Base-by-base conservation (phyloP, 139 green algal species). In the Ettlia oleoabundans region DNA sequence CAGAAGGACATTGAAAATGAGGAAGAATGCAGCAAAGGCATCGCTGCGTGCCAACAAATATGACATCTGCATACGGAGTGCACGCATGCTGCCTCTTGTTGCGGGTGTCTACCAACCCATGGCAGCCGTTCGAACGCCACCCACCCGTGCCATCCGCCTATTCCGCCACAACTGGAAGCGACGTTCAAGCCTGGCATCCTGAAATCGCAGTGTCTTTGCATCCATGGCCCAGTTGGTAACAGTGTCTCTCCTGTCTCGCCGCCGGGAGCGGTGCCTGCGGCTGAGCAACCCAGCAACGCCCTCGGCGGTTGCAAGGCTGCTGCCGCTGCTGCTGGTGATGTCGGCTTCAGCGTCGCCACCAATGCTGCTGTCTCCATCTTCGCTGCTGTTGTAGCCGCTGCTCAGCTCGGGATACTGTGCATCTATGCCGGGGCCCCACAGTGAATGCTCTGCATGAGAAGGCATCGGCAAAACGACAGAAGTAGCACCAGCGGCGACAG, bases 191-290 rank as follows among this genome's bases (percentile, higher is more conserved):
- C 28, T 18, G 13, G 47, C 26, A 38, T 81, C 75, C 4, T 18
- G 55, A 81, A 81, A 81, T 5, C 58, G 58, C 75, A 81, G 75
- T n/a, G 75, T 62, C n/a, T 22, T 30, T 28, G 58, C 24, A 35
- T 33, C 40, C 28, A 70, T 52, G 3, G 4, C n/a, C 13, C 38
- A 43, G 38, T n/a, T 22, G 38, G n/a, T n/a, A 4, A 21, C 26
- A 32, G 26, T 10, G n/a, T 35, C 42, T 26, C 61, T n/a, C 13
- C 61, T 2, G 28, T 32, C 26, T 67, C 9, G 61, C n/a, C n/a
- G n/a, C n/a, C n/a, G n/a, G n/a, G n/a, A n/a, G n/a, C n/a, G n/a
- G n/a, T n/a, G n/a, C n/a, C n/a, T n/a, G n/a, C n/a, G 10, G 26
- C 28, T 30, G 26, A 33, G 68, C 68, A n/a, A n/a, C n/a, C n/a